Evolutionary conservation across 768 basidiomycete species (phyloP).

Genomic region (Fistulinella prunicolor): DNA sequence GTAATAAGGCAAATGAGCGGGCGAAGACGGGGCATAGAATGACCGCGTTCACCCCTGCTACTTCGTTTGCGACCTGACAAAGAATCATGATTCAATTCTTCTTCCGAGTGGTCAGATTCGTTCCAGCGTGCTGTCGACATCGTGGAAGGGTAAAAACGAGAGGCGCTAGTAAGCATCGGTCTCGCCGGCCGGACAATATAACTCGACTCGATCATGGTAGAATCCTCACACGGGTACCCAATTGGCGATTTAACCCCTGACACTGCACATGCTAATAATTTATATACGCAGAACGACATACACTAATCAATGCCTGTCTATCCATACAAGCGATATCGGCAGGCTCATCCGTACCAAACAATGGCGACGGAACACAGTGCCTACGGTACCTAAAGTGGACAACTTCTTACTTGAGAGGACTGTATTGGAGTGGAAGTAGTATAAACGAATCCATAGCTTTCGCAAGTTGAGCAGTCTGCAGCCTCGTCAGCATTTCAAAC

Average conservation of each 20-base stretch:
- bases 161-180: constrained; percentile 1
- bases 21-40: constrained; percentile 3
- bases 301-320: no score
- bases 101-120: constrained; percentile 61
- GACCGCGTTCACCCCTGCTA: constrained; percentile 49
- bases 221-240: constrained; percentile 18
- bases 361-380: background rate
- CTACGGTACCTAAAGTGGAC: background rate
- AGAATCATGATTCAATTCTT: constrained; percentile 44
- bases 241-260: constrained; percentile 12
- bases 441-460: constrained; percentile 86
- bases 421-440: constrained; percentile 74
- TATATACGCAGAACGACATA: no score
- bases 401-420: constrained; percentile 68
- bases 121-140: constrained; percentile 43
- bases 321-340: background rate
- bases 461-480: constrained; percentile 84
- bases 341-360: background rate
- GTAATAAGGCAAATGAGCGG: constrained; percentile 14
- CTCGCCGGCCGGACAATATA: background rate
- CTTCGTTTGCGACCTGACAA: constrained; percentile 55
- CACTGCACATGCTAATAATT: no score
- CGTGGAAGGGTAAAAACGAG: constrained; percentile 4
- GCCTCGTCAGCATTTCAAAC: constrained; percentile 1
- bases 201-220: constrained; percentile 3